Percentiles rank a stretch among this genome's conserved stretches.
phyloP scores from a whole-genome alignment of 176 grass and related monocot species.

The Carex scoparia region DNA sequence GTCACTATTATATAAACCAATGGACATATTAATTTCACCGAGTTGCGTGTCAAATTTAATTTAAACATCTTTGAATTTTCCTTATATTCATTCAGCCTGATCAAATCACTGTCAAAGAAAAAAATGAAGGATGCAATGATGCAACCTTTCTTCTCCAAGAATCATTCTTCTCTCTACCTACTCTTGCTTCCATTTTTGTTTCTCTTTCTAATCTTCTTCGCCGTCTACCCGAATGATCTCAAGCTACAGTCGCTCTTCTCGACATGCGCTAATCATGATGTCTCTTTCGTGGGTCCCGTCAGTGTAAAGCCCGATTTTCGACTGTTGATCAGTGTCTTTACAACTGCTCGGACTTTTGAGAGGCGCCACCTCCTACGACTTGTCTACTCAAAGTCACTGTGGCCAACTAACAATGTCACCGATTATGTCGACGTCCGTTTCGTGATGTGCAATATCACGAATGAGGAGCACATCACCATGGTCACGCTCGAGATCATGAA shows the following conservation, averaged over 20 bases:
- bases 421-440: constrained; percentile 46
- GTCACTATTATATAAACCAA: background rate
- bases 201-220: background rate
- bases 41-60: background rate
- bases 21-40: background rate
- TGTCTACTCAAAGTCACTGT: constrained; percentile 37
- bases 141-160: background rate
- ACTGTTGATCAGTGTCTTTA: constrained; percentile 56
- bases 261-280: background rate
- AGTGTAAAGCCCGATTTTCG: constrained; percentile 19
- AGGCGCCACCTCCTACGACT: constrained; percentile 53
- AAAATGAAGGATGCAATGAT: background rate
- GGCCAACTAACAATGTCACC: constrained; percentile 13
- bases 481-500: constrained; percentile 46
- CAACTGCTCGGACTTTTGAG: constrained; percentile 40
- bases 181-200: background rate
- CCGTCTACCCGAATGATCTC: background rate
- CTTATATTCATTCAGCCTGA: background rate
- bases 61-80: background rate
- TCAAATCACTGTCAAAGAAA: background rate
- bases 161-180: background rate
- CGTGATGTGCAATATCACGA: constrained; percentile 73
- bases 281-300: background rate
- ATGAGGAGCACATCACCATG: constrained; percentile 35
- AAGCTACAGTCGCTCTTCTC: background rate